Evolutionary conservation across 129 eudicot genomes (phyloP).

Genomic region (Daucus carota): DH1_v3.0 NC_030387.2:5811501-5812000

Average conservation of each 20-base stretch:
- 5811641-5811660: not conserved
- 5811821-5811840: conserved; percentile 78
- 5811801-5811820: not conserved
- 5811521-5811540: not conserved
- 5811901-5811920: conserved; percentile 93
- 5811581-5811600: not conserved
- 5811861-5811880: conserved; percentile 93
- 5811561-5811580: not conserved
- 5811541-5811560: not conserved
- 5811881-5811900: conserved; percentile 97
- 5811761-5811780: too few species aligned
- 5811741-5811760: too few species aligned
- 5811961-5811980: not conserved
- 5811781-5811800: not conserved
- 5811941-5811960: not conserved
- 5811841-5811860: conserved; percentile 86
- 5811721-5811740: not conserved
- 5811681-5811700: not conserved
- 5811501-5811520: not conserved
- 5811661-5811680: not conserved
- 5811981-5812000: too few species aligned
- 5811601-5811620: not conserved
- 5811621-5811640: not conserved
- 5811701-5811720: not conserved
- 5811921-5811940: conserved; percentile 66